Base-by-base conservation (phyloP, 345 rosid genomes). In the Cardamine occulta region DNA sequence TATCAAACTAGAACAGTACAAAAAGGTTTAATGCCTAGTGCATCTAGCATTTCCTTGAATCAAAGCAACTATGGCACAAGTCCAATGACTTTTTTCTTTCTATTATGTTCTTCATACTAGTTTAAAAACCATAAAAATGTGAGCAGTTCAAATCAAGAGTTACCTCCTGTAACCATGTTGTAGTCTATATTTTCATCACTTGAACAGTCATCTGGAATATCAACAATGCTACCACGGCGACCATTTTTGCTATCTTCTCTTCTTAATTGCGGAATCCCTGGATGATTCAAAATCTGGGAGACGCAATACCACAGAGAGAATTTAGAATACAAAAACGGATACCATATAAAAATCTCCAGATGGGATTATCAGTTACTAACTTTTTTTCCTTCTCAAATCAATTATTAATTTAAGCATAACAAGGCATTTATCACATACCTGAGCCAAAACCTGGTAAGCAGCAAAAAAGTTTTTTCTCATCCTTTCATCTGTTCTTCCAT, bases 391-490 rank as follows among this genome's bases (percentile, higher is more conserved):
- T 26, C 53, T 39, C 44, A 52, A 18, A 26, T 65, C 8, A 44
- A 34, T 64, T 14, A 53, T 42, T 53, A 57, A 26, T 73, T 74
- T 13, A 63, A 28, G 64, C 42, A 34, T 35, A 58, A 45, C 32
- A 73, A 32, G 23, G 61, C 17, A 45, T 31, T 59, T 28, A 63
- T 68, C 63, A 74, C 18, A 60, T 84, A 96, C 99, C 98, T 91
- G 99, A 78, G 98, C 99, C 89, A 96, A 82, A 49, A 96, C 95
- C 84, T 96, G 98, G 82, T 96, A 96, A 39, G 97, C 98, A 48
- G 99, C 99, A 80, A 93, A 91, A 86, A 96, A 96, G 68, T 94
- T 89, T 83, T 83, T 96, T 72, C 87, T 86, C 70, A 87, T 84
- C 80, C 75, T 85, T 74, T 95, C 97, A 74, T 82, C 88, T 60